A percentile compares a stretch with the other conserved stretches of the same genome.
phyloP scores from a whole-genome alignment of 768 basidiomycete genomes.

The Candolleomyces eurysporus region DNA sequence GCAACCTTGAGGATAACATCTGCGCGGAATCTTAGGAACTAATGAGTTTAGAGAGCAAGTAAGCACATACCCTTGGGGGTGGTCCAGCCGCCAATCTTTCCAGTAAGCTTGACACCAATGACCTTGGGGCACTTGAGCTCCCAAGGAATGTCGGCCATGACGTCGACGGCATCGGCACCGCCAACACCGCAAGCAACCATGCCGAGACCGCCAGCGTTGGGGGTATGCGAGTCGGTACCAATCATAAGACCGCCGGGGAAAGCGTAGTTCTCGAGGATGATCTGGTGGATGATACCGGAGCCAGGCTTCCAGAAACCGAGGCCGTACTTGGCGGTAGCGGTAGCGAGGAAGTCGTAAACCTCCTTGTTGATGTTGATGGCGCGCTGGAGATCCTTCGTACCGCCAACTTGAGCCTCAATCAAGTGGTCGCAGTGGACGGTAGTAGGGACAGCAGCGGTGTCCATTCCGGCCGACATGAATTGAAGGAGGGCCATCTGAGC shows the following conservation, averaged over 20 bases:
- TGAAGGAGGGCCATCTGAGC: slow-evolving; percentile 99
- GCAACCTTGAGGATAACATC: slow-evolving; percentile 99
- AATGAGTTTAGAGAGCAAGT: neutral
- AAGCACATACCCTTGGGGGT: slow-evolving; percentile 80
- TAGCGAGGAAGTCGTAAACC: slow-evolving; percentile 98
- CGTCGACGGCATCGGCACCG: slow-evolving; percentile 98
- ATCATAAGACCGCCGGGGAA: slow-evolving; percentile 99
- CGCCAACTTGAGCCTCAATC: slow-evolving; percentile 95
- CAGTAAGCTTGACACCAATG: slow-evolving; percentile 95
- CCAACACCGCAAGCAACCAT: slow-evolving; percentile 99
- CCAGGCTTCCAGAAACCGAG: slow-evolving; percentile 99
- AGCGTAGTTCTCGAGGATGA: slow-evolving; percentile 98
- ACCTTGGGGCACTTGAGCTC: slow-evolving; percentile 99
- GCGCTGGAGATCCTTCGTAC: slow-evolving; percentile 89
- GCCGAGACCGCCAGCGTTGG: slow-evolving; percentile 98
- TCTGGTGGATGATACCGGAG: slow-evolving; percentile 98
- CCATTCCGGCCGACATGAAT: slow-evolving; percentile 99
- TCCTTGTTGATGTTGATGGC: slow-evolving; percentile 95
- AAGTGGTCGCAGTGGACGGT: slow-evolving; percentile 99
- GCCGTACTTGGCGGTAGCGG: slow-evolving; percentile 96
- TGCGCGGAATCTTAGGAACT: slow-evolving; percentile 23
- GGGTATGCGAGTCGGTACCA: slow-evolving; percentile 98
- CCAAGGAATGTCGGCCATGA: slow-evolving; percentile 98
- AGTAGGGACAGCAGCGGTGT: slow-evolving; percentile 95
- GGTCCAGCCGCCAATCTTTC: slow-evolving; percentile 96